Percentiles rank a stretch among this genome's conserved stretches.
Evolutionary conservation across 2,329 filamentous ascomycete species (phyloP).

Genomic region (Paecilomyces sp.): DNA sequence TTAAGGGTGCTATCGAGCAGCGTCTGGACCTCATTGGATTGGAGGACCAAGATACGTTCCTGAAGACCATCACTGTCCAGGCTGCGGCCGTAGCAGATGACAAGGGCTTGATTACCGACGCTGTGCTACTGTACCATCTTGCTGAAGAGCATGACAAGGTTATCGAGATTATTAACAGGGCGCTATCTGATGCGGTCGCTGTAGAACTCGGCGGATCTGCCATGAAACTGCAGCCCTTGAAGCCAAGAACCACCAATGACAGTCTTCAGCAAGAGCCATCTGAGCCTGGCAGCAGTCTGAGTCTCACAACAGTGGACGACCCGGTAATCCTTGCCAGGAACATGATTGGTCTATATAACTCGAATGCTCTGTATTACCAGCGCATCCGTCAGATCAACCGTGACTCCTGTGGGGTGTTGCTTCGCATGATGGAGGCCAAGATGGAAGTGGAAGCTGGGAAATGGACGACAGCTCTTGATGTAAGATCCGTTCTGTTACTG

Average conservation of each 20-base stretch:
- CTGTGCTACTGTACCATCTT: conserved; percentile 88
- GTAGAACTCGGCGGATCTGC: conserved; percentile 78
- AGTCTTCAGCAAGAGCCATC: conserved; percentile 37
- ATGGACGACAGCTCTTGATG: conserved; percentile 58
- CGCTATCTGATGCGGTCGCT: conserved; percentile 81
- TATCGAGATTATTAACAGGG: conserved; percentile 80
- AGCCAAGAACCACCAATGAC: conserved; percentile 52
- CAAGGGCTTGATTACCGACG: conserved; percentile 86
- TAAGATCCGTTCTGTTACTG: conserved; percentile 34
- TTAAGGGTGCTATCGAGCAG: conserved; percentile 80
- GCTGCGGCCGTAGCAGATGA: conserved; percentile 91
- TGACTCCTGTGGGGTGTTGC: conserved; percentile 52
- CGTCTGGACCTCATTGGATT: conserved; percentile 76
- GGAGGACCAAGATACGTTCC: conserved; percentile 71
- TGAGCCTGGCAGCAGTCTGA: conserved; percentile 41
- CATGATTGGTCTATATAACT: conserved; percentile 57
- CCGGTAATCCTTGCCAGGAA: conserved; percentile 56
- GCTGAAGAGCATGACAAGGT: conserved; percentile 94
- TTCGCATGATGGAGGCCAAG: conserved; percentile 56
- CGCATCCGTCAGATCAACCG: conserved; percentile 53
- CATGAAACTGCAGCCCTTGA: conserved; percentile 70
- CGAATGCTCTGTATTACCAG: conserved; percentile 53
- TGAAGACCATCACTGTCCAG: conserved; percentile 86
- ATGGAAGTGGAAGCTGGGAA: conserved; percentile 49
- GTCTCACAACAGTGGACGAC: conserved; percentile 61